Conservation (phyloP, 495 filamentous ascomycete species). For the Talaromyces trachyspermus region DNA sequence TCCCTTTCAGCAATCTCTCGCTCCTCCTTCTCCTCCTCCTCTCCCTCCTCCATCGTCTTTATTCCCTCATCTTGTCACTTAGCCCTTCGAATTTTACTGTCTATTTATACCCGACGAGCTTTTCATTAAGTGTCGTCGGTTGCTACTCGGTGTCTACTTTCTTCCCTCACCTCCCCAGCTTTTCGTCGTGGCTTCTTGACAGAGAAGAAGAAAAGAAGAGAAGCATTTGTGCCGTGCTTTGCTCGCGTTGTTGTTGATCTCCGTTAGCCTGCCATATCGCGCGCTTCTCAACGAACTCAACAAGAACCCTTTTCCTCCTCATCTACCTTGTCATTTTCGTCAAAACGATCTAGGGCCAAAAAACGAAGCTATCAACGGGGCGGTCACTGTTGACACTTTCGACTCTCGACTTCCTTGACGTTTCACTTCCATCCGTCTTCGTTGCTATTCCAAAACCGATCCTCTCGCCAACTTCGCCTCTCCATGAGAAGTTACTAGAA, state of each 20-base stretch:
- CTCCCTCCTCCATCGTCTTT: slow-evolving; percentile 13
- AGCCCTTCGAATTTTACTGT: slow-evolving; percentile 9
- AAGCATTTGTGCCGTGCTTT: slow-evolving; percentile 2
- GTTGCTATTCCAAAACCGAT: background rate
- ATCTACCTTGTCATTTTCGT: no score
- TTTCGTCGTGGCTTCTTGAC: slow-evolving; percentile 6
- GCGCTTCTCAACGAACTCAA: no score
- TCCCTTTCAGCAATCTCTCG: slow-evolving; percentile 5
- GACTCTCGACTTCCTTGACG: no score
- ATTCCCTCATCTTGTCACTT: slow-evolving; percentile 13
- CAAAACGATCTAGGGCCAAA: no score
- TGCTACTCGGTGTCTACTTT: slow-evolving; percentile 7
- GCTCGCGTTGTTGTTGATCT: background rate
- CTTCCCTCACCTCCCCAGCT: slow-evolving; percentile 6
- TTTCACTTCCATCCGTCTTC: no score
- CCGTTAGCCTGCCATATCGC: background rate
- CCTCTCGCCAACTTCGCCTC: slow-evolving; percentile 5
- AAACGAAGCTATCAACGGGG: no score
- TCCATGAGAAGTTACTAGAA: slow-evolving; percentile 12
- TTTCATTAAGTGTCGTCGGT: slow-evolving; percentile 49
- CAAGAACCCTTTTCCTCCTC: no score
- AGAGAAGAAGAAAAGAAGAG: background rate
- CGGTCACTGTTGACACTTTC: no score
- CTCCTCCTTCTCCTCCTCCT: slow-evolving; percentile 13
- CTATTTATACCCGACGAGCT: slow-evolving; percentile 34